Evolutionary conservation across 2,329 filamentous ascomycete genomes (phyloP), one percentile per base, ranked within the genome.

Genomic region (Aphanoascus verrucosus): DNA sequence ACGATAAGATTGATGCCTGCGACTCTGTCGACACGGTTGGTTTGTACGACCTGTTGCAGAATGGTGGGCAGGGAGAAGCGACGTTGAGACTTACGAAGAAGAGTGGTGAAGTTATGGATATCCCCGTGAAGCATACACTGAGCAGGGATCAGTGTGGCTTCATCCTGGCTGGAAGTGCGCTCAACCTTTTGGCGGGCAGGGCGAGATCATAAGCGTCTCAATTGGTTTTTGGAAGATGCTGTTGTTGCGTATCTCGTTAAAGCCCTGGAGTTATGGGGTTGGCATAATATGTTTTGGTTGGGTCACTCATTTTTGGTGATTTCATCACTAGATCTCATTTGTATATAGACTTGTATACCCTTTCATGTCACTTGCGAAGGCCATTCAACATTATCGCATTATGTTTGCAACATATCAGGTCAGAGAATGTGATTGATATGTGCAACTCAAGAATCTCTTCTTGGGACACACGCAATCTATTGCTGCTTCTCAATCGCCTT

Each of bases 101-200:
- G 62, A 72, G 69, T 31, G 86, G 86, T 7, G 80, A 85, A 66
- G 79, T 81, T 67, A 69, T 86, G 47, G 67, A 79, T 38, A 79
- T 98, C 55, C 79, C 81, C 46, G 89, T 89, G n/a, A 87, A 83
- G 72, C 91, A 96, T 68, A 88, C 87, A 11, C 77, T 98, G 57
- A 94, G 83, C 66, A 80, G 84, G 72, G 93, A 96, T 68, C 93
- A 98, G 76, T 87, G 87, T 57, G 83, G 79, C 0, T 98, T 97
- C 66, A 88, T 98, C 59, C 75, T 98, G 49, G 93, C 93, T 0
- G 93, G 93, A 2, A 95, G 88, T 69, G 93, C 93, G 41, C 70
- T 98, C 72, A 98, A 98, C 71, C 67, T 97, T 69, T 72, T 98
- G 63, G 86, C 89, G 44, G 75, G 76, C 65, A 84, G 84, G 77